phyloP scores from a whole-genome alignment of 1,284 basidiomycete genomes.

The Grifola frondosa region DNA sequence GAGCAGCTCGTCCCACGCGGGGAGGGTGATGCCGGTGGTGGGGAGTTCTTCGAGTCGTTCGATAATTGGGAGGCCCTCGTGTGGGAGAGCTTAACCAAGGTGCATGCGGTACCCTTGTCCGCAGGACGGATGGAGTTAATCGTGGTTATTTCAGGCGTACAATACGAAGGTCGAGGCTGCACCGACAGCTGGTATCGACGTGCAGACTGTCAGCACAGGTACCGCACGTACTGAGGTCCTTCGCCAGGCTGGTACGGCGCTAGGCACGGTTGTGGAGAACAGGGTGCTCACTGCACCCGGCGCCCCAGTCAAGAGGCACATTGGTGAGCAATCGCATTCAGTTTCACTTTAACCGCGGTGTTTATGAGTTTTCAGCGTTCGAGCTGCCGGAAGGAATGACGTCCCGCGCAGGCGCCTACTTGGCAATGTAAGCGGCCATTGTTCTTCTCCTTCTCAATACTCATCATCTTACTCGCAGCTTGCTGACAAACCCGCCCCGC shows the following conservation, averaged over 20 bases:
- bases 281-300: slow-evolving; percentile 36
- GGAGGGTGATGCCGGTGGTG: slow-evolving; percentile 39
- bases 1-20: slow-evolving; percentile 39
- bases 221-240: slow-evolving; percentile 26
- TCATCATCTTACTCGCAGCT: slow-evolving; percentile 20
- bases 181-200: slow-evolving; percentile 17
- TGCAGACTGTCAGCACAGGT: slow-evolving; percentile 29
- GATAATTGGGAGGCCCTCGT: slow-evolving; percentile 41
- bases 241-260: slow-evolving; percentile 35
- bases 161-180: slow-evolving; percentile 18
- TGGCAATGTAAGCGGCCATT: slow-evolving; percentile 40
- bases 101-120: slow-evolving; percentile 11
- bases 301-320: slow-evolving; percentile 39
- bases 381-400: slow-evolving; percentile 39
- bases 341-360: no score
- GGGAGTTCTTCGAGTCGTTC: slow-evolving; percentile 43
- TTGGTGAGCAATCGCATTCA: background rate
- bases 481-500: slow-evolving; percentile 41
- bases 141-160: slow-evolving; percentile 35
- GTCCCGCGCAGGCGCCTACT: slow-evolving; percentile 45
- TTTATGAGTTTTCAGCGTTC: slow-evolving; percentile 28
- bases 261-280: slow-evolving; percentile 40
- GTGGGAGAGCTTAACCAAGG: slow-evolving; percentile 38
- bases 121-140: no score
- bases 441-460: background rate